Evolutionary conservation across 805 yeast genomes (phyloP).

Genomic region (Candida anglica): DNA sequence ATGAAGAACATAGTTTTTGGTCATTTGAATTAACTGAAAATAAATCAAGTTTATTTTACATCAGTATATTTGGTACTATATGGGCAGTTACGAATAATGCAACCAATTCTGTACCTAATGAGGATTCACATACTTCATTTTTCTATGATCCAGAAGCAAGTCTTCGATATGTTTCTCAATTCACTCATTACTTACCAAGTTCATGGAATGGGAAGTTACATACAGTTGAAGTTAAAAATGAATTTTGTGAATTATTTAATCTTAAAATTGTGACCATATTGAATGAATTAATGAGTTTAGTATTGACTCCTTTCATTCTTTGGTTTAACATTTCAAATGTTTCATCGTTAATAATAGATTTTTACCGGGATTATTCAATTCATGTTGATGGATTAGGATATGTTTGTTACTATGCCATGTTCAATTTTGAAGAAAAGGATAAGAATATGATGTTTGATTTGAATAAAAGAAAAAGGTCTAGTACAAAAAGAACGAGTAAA

Average conservation of each 20-base stretch:
- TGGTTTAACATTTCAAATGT: slow-evolving; percentile 77
- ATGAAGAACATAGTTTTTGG: slow-evolving; percentile 73
- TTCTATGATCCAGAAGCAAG: slow-evolving; percentile 94
- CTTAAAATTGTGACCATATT: slow-evolving; percentile 66
- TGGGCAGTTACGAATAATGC: slow-evolving; percentile 64
- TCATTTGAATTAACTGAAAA: slow-evolving; percentile 85
- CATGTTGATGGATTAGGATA: slow-evolving; percentile 94
- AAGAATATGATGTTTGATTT: slow-evolving; percentile 38
- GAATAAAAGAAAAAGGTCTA: slow-evolving; percentile 15
- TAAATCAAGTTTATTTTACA: slow-evolving; percentile 78
- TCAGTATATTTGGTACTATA: slow-evolving; percentile 81
- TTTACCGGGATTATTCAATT: slow-evolving; percentile 83
- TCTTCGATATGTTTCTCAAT: slow-evolving; percentile 73
- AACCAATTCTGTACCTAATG: slow-evolving; percentile 3
- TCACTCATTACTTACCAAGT: slow-evolving; percentile 85
- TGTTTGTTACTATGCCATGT: slow-evolving; percentile 92
- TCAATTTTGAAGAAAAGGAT: slow-evolving; percentile 65
- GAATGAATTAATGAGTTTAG: slow-evolving; percentile 75
- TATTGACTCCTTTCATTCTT: slow-evolving; percentile 84
- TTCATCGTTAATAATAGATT: slow-evolving; percentile 78
- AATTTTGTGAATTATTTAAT: slow-evolving; percentile 76
- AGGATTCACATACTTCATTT: slow-evolving; percentile 17
- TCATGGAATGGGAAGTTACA: slow-evolving; percentile 86
- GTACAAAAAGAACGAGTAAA: slow-evolving; percentile 8
- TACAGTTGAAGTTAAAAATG: slow-evolving; percentile 76